Conservation (phyloP, 306 rosid genomes). For the Gastrolobium villosum region DNA sequence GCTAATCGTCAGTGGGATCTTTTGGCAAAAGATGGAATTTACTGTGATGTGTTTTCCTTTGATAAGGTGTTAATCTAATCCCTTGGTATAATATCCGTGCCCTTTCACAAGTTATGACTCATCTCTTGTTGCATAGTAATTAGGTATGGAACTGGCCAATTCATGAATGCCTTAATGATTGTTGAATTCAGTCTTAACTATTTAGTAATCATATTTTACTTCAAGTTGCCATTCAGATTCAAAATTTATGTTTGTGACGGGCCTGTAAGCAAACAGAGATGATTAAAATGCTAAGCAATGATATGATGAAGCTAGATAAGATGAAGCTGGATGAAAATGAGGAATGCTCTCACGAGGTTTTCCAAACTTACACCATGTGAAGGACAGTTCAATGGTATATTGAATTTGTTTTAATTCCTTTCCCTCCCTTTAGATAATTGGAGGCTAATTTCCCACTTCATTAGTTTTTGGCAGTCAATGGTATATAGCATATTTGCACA, state of each 20-base stretch:
- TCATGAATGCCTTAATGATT: constrained; percentile 32
- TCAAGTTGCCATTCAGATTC: constrained; percentile 26
- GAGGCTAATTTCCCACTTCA: constrained; percentile 19
- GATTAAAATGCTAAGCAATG: constrained; percentile 30
- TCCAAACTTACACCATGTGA: constrained; percentile 81
- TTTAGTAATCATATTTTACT: constrained; percentile 30
- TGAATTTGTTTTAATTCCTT: constrained; percentile 21
- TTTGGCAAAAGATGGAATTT: constrained; percentile 64
- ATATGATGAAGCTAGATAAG: constrained; percentile 84
- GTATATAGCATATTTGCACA: constrained; percentile 41
- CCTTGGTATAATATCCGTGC: constrained; percentile 24
- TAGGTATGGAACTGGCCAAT: constrained; percentile 9
- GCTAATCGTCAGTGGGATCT: constrained; percentile 94
- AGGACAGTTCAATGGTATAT: constrained; percentile 77
- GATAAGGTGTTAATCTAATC: constrained; percentile 70
- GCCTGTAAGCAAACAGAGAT: constrained; percentile 30
- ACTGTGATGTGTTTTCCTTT: constrained; percentile 67
- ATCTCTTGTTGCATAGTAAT: constrained; percentile 21
- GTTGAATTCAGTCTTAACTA: constrained; percentile 39
- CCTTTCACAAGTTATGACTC: constrained; percentile 32
- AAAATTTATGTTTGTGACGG: neutral
- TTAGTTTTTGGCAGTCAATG: constrained; percentile 49
- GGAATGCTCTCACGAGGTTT: constrained; percentile 69
- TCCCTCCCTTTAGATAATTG: constrained; percentile 17
- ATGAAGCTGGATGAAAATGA: constrained; percentile 87